Evolutionary conservation across 192 early-diverging fungal genomes (phyloP).

Genomic region (Podila clonocystis): DNA sequence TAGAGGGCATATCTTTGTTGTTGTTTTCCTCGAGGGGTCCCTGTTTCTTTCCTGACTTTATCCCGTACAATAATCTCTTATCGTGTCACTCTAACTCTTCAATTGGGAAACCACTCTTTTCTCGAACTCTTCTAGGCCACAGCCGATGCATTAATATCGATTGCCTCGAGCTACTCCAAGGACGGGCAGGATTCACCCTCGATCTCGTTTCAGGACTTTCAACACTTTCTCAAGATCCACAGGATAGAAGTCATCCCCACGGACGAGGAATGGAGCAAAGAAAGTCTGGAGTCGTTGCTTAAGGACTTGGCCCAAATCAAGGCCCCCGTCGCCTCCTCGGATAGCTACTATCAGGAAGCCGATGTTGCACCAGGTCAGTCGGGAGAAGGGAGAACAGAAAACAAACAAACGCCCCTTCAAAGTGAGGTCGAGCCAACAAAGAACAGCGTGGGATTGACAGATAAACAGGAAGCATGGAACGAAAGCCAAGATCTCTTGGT

Average conservation of each 20-base stretch:
- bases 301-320: constrained; percentile 41
- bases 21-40: no score
- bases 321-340: constrained; percentile 10
- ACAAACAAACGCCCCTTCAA: neutral
- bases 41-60: no score
- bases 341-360: constrained; percentile 34
- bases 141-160: constrained; percentile 40
- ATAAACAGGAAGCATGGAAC: no score
- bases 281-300: constrained; percentile 35
- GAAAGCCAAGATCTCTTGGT: neutral
- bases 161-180: constrained; percentile 30
- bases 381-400: neutral
- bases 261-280: constrained; percentile 31
- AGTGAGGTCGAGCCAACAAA: neutral
- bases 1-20: no score
- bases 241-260: constrained; percentile 52
- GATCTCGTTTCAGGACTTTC: constrained; percentile 49
- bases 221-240: constrained; percentile 48
- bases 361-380: neutral
- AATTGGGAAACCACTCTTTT: neutral
- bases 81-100: neutral
- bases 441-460: neutral
- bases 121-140: constrained; percentile 19
- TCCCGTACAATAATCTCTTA: no score
- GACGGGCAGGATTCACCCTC: constrained; percentile 41